Evolutionary conservation across 768 basidiomycete genomes (phyloP), one percentile per base, ranked within the genome.

Genomic region (Russula sp.): DNA sequence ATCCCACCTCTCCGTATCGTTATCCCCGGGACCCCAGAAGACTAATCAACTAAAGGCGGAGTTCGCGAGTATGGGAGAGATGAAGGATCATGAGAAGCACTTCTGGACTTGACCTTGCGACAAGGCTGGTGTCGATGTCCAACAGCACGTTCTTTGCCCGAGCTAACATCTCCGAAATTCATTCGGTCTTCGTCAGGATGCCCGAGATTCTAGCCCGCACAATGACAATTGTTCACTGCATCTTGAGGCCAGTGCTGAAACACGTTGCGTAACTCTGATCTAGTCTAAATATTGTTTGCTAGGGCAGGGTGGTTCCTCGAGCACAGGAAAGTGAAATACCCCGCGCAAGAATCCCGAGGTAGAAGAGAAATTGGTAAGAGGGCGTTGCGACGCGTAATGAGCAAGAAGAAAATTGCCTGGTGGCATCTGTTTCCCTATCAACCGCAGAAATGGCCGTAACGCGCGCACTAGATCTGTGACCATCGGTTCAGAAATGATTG

Each of bases 211-310:
- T 34, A 38, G 44, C 30, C 66, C 66, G n/a, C n/a, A 65, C 20
- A 61, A 36, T 7, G 40, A 36, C 16, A 34, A 13, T 67, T 44
- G 10, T 61, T 54, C 20, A 67, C 24, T 10, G 66, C 54, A 16
- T 59, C 48, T 8, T 59, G 51, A 34, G 59, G 63, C 66, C 66
- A 67, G 40, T 60, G 50, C 18, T 42, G 57, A 42, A 63, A 67
- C 11, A 67, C 66, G 34, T 67, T n/a, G 63, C 16, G 66, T 67
- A 11, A 34, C 59, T 5, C 1, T 9, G 24, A 55, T 40, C 54
- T 38, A 40, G 24, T 38, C 54, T 7, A 55, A 16, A 6, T 2
- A 7, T 1, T 40, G 28, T 28, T 28, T 28, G 2, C 28, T 28
- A 2, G 28, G 28, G 4, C 28, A 28, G 28, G 28, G 28, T 28